These are phyloP conservation scores for Pichia sp. DNA, from an alignment of 1,139 yeast species.

Conservation along the genomic window DNA sequence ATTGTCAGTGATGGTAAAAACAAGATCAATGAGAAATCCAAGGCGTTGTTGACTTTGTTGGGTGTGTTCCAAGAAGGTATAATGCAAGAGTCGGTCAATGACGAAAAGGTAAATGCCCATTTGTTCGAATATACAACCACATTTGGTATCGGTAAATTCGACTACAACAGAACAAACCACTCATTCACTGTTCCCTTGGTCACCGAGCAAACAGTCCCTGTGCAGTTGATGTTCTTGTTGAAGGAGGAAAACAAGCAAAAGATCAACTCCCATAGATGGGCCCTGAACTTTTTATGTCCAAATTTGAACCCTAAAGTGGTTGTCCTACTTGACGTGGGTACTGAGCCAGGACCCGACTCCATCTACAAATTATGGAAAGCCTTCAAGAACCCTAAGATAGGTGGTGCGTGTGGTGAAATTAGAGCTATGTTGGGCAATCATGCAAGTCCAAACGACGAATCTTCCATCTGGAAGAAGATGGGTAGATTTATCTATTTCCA, in stretches of 20 bases:
- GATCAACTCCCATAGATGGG: conserved; percentile 83
- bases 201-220: conserved; percentile 59
- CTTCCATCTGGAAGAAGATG: conserved; percentile 21
- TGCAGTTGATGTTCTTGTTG: conserved; percentile 69
- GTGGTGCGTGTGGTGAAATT: conserved; percentile 88
- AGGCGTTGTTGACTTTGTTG: conserved; percentile 60
- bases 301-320: conserved; percentile 66
- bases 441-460: conserved; percentile 39
- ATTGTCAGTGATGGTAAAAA: conserved; percentile 73
- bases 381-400: conserved; percentile 70
- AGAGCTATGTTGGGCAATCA: conserved; percentile 56
- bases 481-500: conserved; percentile 19
- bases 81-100: conserved; percentile 73
- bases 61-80: conserved; percentile 80
- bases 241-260: conserved; percentile 74
- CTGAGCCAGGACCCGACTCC: conserved; percentile 69
- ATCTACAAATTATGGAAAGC: conserved; percentile 73
- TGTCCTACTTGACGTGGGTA: conserved; percentile 74
- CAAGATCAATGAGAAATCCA: conserved; percentile 61
- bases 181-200: conserved; percentile 40
- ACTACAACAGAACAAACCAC: conserved; percentile 41
- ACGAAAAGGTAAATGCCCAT: conserved; percentile 65
- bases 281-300: conserved; percentile 74
- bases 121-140: conserved; percentile 76
- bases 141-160: conserved; percentile 51